These are phyloP conservation scores for Pelargonium australe DNA, from an alignment of 441 rosid genomes.

Conservation along the genomic window DNA sequence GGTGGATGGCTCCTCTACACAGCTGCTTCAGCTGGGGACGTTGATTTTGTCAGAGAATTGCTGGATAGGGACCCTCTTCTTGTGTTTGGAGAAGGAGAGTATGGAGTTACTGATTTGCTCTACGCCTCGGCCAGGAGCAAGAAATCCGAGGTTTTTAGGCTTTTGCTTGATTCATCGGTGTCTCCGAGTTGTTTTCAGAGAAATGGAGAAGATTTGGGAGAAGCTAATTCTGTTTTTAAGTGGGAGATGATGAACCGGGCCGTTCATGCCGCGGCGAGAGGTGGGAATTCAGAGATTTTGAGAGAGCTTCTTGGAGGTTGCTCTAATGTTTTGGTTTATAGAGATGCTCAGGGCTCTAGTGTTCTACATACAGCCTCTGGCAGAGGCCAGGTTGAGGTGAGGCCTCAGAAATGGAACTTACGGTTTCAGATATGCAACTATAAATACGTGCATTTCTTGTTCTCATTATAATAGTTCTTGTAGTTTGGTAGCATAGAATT, in stretches of 20 bases:
- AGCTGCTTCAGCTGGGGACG: slow-evolving; percentile 89
- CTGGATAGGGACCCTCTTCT: slow-evolving; percentile 70
- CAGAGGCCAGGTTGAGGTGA: slow-evolving; percentile 77
- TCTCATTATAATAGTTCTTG: too few species aligned
- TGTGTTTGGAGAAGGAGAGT: slow-evolving; percentile 95
- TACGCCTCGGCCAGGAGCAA: slow-evolving; percentile 80
- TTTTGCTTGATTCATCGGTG: slow-evolving; percentile 42
- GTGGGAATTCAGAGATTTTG: slow-evolving; percentile 73
- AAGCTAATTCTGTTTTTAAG: slow-evolving; percentile 34
- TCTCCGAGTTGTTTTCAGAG: slow-evolving; percentile 25
- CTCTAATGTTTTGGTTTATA: slow-evolving; percentile 36
- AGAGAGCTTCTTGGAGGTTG: slow-evolving; percentile 39
- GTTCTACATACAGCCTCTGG: slow-evolving; percentile 79
- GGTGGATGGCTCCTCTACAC: slow-evolving; percentile 96
- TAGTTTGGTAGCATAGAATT: too few species aligned
- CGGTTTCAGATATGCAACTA: neutral
- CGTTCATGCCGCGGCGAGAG: slow-evolving; percentile 82
- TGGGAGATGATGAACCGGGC: slow-evolving; percentile 77
- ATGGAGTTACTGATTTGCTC: slow-evolving; percentile 76
- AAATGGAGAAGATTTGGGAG: slow-evolving; percentile 19
- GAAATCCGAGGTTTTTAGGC: slow-evolving; percentile 53
- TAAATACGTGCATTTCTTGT: too few species aligned
- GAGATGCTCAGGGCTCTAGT: slow-evolving; percentile 65
- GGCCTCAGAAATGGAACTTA: neutral
- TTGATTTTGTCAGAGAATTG: slow-evolving; percentile 55